These are phyloP conservation scores for Lactifluus pinguis DNA, from an alignment of 768 basidiomycete genomes.

Conservation along the genomic window DNA sequence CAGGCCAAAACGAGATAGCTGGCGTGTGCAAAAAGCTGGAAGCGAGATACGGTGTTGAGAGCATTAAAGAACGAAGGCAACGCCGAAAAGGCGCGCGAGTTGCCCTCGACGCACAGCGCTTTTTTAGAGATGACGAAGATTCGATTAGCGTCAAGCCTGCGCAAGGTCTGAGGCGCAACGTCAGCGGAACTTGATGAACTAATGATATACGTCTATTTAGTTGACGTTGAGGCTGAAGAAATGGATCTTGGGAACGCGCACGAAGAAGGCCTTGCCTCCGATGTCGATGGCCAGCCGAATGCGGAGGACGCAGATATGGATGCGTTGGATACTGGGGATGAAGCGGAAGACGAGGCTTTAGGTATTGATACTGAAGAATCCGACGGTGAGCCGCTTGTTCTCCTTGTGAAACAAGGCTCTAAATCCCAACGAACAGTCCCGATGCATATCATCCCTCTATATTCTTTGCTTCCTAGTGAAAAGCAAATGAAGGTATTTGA, in stretches of 20 bases:
- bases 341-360: conserved; percentile 43
- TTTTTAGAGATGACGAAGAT: conserved; percentile 7
- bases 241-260: conserved; percentile 50
- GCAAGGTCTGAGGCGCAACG: conserved; percentile 34
- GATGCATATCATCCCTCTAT: conserved; percentile 91
- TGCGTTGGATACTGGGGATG: conserved; percentile 66
- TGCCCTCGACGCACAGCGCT: conserved; percentile 5
- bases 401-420: background rate
- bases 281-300: conserved; percentile 45
- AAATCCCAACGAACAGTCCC: conserved; percentile 44
- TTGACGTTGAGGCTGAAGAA: conserved; percentile 75
- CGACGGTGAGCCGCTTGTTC: conserved; percentile 40
- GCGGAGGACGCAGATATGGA: conserved; percentile 60
- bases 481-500: conserved; percentile 93
- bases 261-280: conserved; percentile 50
- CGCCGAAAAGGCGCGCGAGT: conserved; percentile 22
- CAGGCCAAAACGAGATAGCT: conserved; percentile 91
- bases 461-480: conserved; percentile 86
- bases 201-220: conserved; percentile 26
- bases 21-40: conserved; percentile 79
- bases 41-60: conserved; percentile 61
- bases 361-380: conserved; percentile 56
- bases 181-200: background rate
- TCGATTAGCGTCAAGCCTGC: conserved; percentile 29
- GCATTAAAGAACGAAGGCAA: conserved; percentile 44